phyloP scores from a whole-genome alignment of 2,329 filamentous ascomycete genomes.

The Calonectria pteridis region DNA sequence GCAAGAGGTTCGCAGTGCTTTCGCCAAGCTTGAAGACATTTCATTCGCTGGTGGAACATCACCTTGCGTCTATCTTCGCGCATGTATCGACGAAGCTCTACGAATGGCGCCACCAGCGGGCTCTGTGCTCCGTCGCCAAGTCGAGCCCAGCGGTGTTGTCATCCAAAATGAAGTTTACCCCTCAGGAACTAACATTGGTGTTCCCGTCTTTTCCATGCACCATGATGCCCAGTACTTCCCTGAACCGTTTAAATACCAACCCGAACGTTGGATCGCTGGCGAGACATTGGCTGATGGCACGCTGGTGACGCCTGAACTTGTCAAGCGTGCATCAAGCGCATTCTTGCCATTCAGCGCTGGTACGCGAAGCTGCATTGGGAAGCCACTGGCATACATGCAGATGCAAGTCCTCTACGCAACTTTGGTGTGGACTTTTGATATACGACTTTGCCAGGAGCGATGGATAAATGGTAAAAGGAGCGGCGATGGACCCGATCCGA shows the following conservation, averaged over 20 bases:
- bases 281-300: background rate
- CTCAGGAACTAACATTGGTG: background rate
- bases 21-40: background rate
- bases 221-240: background rate
- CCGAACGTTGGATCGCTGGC: background rate
- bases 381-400: background rate
- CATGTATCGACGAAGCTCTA: background rate
- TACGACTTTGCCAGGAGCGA: background rate
- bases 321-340: background rate
- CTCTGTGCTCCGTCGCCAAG: background rate
- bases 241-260: background rate
- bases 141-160: background rate
- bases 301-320: background rate
- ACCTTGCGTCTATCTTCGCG: slow-evolving; percentile 40
- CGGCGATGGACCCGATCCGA: background rate
- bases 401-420: background rate
- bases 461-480: background rate
- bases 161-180: background rate
- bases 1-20: background rate
- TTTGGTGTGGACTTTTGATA: background rate
- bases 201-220: background rate
- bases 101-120: background rate
- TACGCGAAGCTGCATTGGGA: background rate
- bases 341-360: background rate
- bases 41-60: background rate